Conservation (phyloP, 225 moss, liverwort and hornwort genomes). For the Asterella californica region DNA sequence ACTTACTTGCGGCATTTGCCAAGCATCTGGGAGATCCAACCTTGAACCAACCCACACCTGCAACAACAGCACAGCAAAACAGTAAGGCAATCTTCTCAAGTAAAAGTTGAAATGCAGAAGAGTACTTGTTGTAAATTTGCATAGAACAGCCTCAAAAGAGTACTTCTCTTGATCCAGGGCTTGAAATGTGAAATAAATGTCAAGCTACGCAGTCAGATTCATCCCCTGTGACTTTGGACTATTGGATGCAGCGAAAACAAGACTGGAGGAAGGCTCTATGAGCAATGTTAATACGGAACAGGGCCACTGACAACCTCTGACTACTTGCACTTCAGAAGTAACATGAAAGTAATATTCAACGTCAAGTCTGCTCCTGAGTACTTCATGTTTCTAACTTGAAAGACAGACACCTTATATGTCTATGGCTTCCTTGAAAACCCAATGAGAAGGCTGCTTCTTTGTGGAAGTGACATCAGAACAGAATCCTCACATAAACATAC, state of each 20-base stretch:
- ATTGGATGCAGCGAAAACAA: not conserved
- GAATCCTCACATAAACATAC: no score
- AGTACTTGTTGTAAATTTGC: not conserved
- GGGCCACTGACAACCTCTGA: no score
- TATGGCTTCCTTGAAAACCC: no score
- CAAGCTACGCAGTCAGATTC: not conserved
- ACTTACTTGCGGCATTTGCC: constrained; percentile 94
- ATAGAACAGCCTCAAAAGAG: not conserved
- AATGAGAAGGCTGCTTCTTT: no score
- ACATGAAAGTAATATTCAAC: no score
- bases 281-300: no score
- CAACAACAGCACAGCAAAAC: no score
- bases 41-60: constrained; percentile 79
- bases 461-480: no score
- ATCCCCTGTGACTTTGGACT: not conserved
- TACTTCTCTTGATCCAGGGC: not conserved
- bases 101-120: not conserved
- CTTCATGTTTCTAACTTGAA: no score
- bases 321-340: no score
- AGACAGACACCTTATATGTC: not conserved
- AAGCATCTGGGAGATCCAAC: constrained; percentile 65
- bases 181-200: not conserved
- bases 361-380: no score
- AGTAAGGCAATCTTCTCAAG: not conserved
- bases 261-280: no score